Evolutionary conservation across 768 basidiomycete species (phyloP), one percentile per base, ranked within the genome.

Genomic region (Termitomyces titanicus): DNA sequence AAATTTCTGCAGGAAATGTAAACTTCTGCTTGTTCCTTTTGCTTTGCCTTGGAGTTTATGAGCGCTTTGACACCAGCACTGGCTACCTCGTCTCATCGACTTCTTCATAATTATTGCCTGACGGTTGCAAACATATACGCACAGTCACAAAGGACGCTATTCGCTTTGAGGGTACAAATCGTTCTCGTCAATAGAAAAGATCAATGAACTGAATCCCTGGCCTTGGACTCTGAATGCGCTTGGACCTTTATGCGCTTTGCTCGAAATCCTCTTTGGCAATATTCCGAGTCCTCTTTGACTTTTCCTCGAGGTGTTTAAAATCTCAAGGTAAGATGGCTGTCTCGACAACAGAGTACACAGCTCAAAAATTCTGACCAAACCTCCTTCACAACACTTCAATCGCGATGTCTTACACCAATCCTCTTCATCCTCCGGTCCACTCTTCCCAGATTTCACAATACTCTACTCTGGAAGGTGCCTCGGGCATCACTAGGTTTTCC

Each of bases 381-480:
- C 5, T 34, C 29, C 34, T 22, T 33, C 3, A 15, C n/a, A 46
- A 37, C 13, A 33, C 24, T 25, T n/a, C 5, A 5, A 34, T 53
- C 18, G 20, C 55, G 52, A 77, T 77, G 76, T 61, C 74, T 46
- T 77, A 76, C 63, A 51, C 66, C 35, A 80, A 76, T 42, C 73
- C 79, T 49, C 71, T 79, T 42, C 79, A 80, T 53, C 59, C 72
- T 29, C 72, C 75, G 12, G 63, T 77, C 29, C 63, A 38, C 56
- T 60, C 55, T 53, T 64, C 43, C 40, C 66, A 70, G 29, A 57
- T 55, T 29, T 72, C 57, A 42, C 62, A 51, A 55, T 75, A 68
- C 53, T 54, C 64, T 56, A 34, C 65, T 56, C 61, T 76, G 38
- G 57, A 52, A 1, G 61, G 61, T 5, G 70, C 70, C 47, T 0